Evolutionary conservation across 306 rosid genomes (phyloP).

Genomic region (cucumber (Cucumis sativus)): Cucumber_9930_V3 NC_026655.2:2073501-2074000

Average conservation of each 20-base stretch:
- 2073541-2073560: not conserved
- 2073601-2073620: not conserved
- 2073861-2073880: not conserved
- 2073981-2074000: not conserved
- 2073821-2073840: constrained; percentile 2
- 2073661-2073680: not conserved
- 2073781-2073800: not conserved
- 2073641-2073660: not conserved
- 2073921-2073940: not conserved
- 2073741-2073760: constrained; percentile 1
- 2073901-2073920: not conserved
- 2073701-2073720: constrained; percentile 1
- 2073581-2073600: not conserved
- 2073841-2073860: not conserved
- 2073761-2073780: not conserved
- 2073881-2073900: not conserved
- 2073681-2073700: not conserved
- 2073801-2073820: not conserved
- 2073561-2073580: not conserved
- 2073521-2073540: not conserved
- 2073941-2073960: not conserved
- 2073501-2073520: not conserved
- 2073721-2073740: constrained; percentile 1
- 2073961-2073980: not conserved
- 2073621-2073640: not conserved